Conservation (phyloP, 1,139 yeast species). For the Wickerhamiella pararugosa region DNA sequence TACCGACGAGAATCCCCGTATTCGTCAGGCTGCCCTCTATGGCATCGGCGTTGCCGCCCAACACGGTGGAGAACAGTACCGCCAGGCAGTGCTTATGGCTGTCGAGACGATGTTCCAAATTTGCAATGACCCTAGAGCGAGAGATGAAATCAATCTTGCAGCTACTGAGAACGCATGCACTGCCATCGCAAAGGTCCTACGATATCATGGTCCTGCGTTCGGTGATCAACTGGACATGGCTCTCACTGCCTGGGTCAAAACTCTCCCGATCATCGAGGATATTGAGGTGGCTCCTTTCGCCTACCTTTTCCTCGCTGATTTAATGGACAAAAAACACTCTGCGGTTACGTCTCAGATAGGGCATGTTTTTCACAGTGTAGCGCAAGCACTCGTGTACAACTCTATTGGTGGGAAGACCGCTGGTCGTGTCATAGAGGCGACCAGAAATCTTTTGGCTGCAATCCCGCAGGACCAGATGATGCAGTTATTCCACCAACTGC, state of each 20-base stretch:
- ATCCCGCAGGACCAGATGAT: conserved; percentile 51
- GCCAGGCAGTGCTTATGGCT: conserved; percentile 49
- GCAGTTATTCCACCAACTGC: conserved; percentile 45
- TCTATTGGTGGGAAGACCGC: conserved; percentile 60
- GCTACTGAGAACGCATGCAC: conserved; percentile 82
- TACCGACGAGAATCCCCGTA: conserved; percentile 44
- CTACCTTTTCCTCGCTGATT: conserved; percentile 58
- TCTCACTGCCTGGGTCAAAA: conserved; percentile 60
- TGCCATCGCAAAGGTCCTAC: conserved; percentile 63
- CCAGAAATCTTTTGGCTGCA: conserved; percentile 29
- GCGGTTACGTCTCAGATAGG: conserved; percentile 42
- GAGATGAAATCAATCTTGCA: conserved; percentile 64
- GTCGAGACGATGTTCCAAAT: conserved; percentile 62
- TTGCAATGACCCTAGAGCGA: conserved; percentile 69
- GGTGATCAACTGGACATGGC: conserved; percentile 47
- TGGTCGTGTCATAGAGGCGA: conserved; percentile 43
- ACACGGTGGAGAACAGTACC: conserved; percentile 50
- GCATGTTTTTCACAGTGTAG: conserved; percentile 55
- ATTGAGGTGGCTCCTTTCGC: conserved; percentile 85
- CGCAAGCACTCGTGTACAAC: conserved; percentile 60
- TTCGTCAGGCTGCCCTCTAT: conserved; percentile 80
- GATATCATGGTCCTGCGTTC: conserved; percentile 33
- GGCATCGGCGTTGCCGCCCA: conserved; percentile 81
- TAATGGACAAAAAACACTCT: conserved; percentile 57
- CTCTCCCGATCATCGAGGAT: conserved; percentile 72